Percentiles rank a stretch among this genome's conserved stretches.
phyloP scores from a whole-genome alignment of 495 filamentous ascomycete species.

The Paragyromitra xinjiangensis region DNA sequence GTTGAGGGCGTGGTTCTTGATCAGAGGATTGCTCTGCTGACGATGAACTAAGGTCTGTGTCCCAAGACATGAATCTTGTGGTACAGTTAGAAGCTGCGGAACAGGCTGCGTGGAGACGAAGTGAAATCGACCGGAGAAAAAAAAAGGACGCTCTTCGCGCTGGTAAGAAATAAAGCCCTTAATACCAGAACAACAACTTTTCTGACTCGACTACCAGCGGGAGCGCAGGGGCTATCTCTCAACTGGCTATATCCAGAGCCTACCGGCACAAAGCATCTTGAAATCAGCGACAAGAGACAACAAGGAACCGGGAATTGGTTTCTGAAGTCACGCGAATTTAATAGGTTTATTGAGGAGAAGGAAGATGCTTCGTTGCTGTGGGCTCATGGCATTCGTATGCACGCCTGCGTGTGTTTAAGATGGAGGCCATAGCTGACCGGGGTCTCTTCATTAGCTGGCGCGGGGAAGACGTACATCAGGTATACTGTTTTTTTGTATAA shows the following conservation, averaged over 20 bases:
- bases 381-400: conserved; percentile 18
- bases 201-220: neutral
- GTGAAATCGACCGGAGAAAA: neutral
- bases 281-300: conserved; percentile 17
- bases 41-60: neutral
- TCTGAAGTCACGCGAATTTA: conserved; percentile 8
- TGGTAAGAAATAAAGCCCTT: neutral
- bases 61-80: neutral
- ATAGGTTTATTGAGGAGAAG: neutral
- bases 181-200: neutral
- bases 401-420: neutral
- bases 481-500: neutral
- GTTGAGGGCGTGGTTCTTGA: neutral
- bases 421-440: neutral
- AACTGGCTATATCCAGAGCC: conserved; percentile 3
- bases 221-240: neutral
- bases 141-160: neutral
- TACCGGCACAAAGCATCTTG: conserved; percentile 5
- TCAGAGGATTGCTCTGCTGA: neutral
- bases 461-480: conserved; percentile 16
- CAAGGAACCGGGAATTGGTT: conserved; percentile 13
- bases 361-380: conserved; percentile 12
- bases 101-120: neutral
- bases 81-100: conserved; percentile 2
- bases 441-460: conserved; percentile 4